Conservation (phyloP, 2,329 filamentous ascomycete genomes). For the Diplodia sapinea region DNA sequence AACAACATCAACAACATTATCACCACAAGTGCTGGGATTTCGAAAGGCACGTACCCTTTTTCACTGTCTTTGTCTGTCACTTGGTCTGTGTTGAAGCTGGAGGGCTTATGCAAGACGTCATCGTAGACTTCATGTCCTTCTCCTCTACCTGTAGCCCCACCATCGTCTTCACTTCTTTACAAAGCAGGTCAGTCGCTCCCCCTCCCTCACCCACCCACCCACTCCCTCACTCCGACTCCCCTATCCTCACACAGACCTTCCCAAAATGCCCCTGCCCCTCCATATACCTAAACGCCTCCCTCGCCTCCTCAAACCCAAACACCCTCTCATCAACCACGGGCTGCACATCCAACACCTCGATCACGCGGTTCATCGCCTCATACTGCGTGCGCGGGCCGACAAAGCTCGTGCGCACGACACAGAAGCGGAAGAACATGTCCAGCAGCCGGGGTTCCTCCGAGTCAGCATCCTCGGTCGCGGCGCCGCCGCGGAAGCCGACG, state of each 20-base stretch:
- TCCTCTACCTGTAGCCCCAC: too few relatives aligned
- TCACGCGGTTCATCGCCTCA: slow-evolving; percentile 64
- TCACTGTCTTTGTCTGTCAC: background rate
- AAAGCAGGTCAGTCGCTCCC: background rate
- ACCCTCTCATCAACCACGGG: slow-evolving; percentile 65
- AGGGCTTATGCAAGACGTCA: background rate
- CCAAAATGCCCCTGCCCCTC: slow-evolving; percentile 57
- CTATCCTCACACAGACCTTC: slow-evolving; percentile 47
- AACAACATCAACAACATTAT: background rate
- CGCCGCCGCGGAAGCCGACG: slow-evolving; percentile 63
- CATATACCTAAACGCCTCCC: slow-evolving; percentile 58
- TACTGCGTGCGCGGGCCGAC: slow-evolving; percentile 63
- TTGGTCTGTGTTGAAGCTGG: background rate
- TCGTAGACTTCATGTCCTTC: background rate
- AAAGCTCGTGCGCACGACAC: slow-evolving; percentile 63
- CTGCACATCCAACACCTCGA: slow-evolving; percentile 64
- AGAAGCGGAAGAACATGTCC: slow-evolving; percentile 58
- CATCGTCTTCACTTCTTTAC: background rate
- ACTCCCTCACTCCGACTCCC: background rate
- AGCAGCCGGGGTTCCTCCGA: slow-evolving; percentile 55
- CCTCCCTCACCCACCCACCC: background rate
- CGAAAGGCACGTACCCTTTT: background rate
- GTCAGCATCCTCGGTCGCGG: slow-evolving; percentile 23
- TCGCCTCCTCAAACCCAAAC: slow-evolving; percentile 59
- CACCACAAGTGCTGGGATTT: background rate